Base-by-base conservation (phyloP, 495 filamentous ascomycete species). In the Hyaloscypha hepaticicola region DNA sequence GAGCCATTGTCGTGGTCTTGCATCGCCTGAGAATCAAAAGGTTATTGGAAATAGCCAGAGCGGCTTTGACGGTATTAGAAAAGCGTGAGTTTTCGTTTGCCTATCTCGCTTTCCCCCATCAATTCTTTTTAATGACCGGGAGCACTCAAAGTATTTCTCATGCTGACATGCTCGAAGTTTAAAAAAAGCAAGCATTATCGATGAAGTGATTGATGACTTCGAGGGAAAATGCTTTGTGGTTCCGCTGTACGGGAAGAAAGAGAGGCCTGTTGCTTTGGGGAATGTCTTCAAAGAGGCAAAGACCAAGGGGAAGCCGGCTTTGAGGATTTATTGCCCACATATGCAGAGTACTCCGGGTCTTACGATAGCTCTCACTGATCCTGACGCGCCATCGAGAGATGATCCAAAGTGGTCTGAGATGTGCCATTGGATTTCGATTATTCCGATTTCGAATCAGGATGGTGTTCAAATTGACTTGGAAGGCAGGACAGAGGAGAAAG, bases 401-500 rank as follows among this genome's bases (percentile, higher is more conserved):
- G 72, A 89, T 67, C 87, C 87, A 19, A 79, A 87, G 69, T 89
- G 83, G 83, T 80, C 79, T n/a, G 85, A 91, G 72, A 83, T 88
- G 73, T 91, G 88, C 72, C 88, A 90, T 72, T 90, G 87, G 88
- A 83, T 91, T 71, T 78, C 78, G 4, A 80, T 82, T 3, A 79
- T 67, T 59, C 21, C 52, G 16, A 49, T 25, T 28, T 34, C 55
- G 25, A 26, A 33, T 41, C 24, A 31, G 8, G 52, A 58, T 21
- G 25, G 53, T 2, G 52, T 62, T 19, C 12, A 58, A 57, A 7
- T 28, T 16, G 33, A n/a, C 21, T 33, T 53, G 11, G 26, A 26
- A 24, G 31, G 22, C 58, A 34, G 38, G 11, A 21, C 24, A 28
- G 25, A 21, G 16, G 45, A 24, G n/a, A 51, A 61, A 19, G 63